These are phyloP conservation scores for Trifolium fragiferum DNA, from an alignment of 306 rosid genomes.

Conservation along the genomic window DNA sequence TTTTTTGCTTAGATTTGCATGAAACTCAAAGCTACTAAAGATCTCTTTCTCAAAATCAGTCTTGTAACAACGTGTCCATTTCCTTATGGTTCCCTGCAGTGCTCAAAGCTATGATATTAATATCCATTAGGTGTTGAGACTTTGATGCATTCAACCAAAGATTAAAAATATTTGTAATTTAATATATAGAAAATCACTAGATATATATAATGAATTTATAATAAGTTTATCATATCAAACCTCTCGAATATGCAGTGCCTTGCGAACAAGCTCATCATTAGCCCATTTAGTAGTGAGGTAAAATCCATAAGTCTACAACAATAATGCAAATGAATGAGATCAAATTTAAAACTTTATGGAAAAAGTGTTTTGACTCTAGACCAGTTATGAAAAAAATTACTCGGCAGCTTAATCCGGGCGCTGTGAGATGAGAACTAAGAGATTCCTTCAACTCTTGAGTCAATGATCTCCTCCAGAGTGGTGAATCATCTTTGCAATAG, in stretches of 20 bases:
- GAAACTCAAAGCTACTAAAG: constrained; percentile 43
- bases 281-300: constrained; percentile 40
- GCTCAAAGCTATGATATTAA: neutral
- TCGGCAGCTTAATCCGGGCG: constrained; percentile 45
- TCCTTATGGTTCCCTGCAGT: constrained; percentile 37
- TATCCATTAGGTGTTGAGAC: neutral
- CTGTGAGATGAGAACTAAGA: constrained; percentile 15
- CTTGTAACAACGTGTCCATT: constrained; percentile 37
- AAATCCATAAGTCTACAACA: constrained; percentile 37
- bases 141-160: neutral
- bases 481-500: constrained; percentile 35
- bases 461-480: constrained; percentile 42
- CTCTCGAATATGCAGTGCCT: constrained; percentile 46
- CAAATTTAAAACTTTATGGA: neutral
- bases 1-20: constrained; percentile 44
- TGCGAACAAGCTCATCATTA: constrained; percentile 40
- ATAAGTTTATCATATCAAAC: constrained; percentile 22
- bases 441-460: constrained; percentile 16
- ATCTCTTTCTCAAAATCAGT: neutral
- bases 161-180: too few relatives aligned
- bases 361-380: neutral
- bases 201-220: neutral
- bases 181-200: neutral
- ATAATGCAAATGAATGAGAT: neutral
- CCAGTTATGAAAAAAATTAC: neutral